Conservation (phyloP, 805 yeast species). For the Blastobotrys chiropterorum region DNA sequence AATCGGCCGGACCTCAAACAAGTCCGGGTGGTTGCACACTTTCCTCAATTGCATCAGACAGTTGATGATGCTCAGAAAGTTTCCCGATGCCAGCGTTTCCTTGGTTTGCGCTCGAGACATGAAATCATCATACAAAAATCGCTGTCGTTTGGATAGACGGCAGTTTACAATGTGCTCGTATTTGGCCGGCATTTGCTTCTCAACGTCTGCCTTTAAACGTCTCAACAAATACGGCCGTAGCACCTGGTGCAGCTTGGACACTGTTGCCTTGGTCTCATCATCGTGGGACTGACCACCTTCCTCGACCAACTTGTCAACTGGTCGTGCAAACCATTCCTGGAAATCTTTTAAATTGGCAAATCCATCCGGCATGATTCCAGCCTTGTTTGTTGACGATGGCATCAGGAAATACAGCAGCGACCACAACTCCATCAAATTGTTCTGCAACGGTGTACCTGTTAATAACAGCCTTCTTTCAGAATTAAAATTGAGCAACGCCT, state of each 20-base stretch:
- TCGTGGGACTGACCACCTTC: conserved; percentile 59
- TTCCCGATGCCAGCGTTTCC: conserved; percentile 90
- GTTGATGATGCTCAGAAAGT: conserved; percentile 88
- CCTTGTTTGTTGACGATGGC: conserved; percentile 72
- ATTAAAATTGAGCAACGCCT: conserved; percentile 86
- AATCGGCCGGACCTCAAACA: conserved; percentile 93
- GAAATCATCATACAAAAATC: conserved; percentile 90
- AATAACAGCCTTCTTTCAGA: conserved; percentile 79
- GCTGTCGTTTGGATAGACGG: conserved; percentile 84
- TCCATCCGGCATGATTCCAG: conserved; percentile 70
- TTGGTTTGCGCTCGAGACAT: conserved; percentile 95
- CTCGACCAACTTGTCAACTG: conserved; percentile 89
- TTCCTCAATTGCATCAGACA: conserved; percentile 97
- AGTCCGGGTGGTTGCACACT: conserved; percentile 93
- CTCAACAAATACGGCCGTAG: conserved; percentile 87
- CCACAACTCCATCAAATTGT: conserved; percentile 93
- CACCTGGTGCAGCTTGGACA: conserved; percentile 84
- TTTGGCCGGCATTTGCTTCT: conserved; percentile 97
- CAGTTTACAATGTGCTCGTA: conserved; percentile 94
- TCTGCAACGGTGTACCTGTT: conserved; percentile 97
- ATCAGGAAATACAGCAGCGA: conserved; percentile 87
- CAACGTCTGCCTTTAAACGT: conserved; percentile 92
- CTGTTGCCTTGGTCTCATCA: conserved; percentile 77
- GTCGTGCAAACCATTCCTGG: conserved; percentile 98
- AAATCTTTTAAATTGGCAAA: conserved; percentile 94